Conservation (phyloP, 257 asterid species). For the Fraxinus pennsylvanica region DNA sequence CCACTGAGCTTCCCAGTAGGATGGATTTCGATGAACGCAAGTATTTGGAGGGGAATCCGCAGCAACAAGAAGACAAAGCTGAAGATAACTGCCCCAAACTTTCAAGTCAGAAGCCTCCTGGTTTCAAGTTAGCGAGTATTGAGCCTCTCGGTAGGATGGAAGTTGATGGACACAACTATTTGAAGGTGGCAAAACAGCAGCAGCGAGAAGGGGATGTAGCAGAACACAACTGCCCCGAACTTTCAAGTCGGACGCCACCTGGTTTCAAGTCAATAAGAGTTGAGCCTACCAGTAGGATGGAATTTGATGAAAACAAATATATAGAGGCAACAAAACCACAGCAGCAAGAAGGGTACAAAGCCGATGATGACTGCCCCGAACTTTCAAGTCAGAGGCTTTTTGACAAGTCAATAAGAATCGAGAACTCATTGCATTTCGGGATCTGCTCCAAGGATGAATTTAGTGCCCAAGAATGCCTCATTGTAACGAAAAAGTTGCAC, state of each 20-base stretch:
- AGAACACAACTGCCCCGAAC: constrained; percentile 14
- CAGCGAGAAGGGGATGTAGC: constrained; percentile 15
- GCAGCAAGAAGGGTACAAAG: constrained; percentile 19
- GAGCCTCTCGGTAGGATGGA: constrained; percentile 20
- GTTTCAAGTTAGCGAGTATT: constrained; percentile 32
- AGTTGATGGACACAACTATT: background rate
- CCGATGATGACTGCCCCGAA: constrained; percentile 10
- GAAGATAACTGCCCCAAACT: constrained; percentile 11
- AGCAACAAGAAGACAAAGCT: constrained; percentile 18
- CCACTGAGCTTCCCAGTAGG: constrained; percentile 17
- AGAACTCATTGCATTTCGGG: constrained; percentile 12
- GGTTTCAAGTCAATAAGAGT: constrained; percentile 20
- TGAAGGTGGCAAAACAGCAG: constrained; percentile 9
- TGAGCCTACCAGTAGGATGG: constrained; percentile 20
- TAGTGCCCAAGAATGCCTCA: background rate
- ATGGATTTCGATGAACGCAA: background rate
- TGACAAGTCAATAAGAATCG: constrained; percentile 26
- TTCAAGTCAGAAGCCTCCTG: constrained; percentile 38
- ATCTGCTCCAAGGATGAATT: background rate
- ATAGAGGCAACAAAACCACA: constrained; percentile 6
- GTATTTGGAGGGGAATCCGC: constrained; percentile 1
- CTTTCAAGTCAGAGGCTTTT: constrained; percentile 36
- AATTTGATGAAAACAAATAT: background rate
- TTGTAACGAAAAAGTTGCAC: background rate
- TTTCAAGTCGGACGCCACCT: constrained; percentile 36